Percentiles rank a stretch among this genome's conserved stretches.
Conservation (phyloP, 148 eudicot species). For the Camellia japonica region DNA sequence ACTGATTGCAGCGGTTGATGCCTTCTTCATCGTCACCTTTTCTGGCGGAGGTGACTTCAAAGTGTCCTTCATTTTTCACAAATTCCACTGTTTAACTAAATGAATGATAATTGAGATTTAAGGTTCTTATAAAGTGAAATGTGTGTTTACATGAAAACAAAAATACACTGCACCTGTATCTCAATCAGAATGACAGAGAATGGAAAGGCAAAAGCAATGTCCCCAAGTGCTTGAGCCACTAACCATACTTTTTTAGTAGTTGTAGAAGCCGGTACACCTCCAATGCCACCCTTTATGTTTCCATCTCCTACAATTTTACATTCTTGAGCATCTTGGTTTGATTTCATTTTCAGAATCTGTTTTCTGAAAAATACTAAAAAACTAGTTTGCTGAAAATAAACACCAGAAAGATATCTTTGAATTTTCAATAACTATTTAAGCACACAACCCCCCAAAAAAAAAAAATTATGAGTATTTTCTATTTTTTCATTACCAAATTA, state of each 20-base stretch:
- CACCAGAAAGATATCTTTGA: no score
- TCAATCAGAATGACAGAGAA: conserved; percentile 63
- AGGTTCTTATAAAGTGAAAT: not conserved
- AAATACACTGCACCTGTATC: conserved; percentile 51
- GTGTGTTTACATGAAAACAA: not conserved
- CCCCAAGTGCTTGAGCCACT: conserved; percentile 77
- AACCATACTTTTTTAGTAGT: conserved; percentile 64
- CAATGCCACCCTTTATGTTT: conserved; percentile 60
- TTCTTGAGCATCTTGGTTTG: not conserved
- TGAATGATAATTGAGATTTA: not conserved
- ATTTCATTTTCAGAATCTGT: no score
- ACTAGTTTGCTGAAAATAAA: no score
- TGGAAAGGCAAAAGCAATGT: conserved; percentile 85
- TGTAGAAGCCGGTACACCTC: conserved; percentile 55
- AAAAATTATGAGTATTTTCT: no score
- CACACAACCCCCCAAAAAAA: no score
- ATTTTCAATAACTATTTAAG: no score
- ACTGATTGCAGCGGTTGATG: conserved; percentile 44
- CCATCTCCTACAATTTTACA: conserved; percentile 55
- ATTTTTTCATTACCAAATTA: no score
- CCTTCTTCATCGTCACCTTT: conserved; percentile 65
- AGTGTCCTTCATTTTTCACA: conserved; percentile 58
- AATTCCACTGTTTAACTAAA: not conserved
- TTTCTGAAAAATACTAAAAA: no score
- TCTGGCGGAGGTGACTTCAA: conserved; percentile 71